These are phyloP conservation scores for Syzygium malaccense DNA, from an alignment of 441 rosid genomes.

Conservation along the genomic window DNA sequence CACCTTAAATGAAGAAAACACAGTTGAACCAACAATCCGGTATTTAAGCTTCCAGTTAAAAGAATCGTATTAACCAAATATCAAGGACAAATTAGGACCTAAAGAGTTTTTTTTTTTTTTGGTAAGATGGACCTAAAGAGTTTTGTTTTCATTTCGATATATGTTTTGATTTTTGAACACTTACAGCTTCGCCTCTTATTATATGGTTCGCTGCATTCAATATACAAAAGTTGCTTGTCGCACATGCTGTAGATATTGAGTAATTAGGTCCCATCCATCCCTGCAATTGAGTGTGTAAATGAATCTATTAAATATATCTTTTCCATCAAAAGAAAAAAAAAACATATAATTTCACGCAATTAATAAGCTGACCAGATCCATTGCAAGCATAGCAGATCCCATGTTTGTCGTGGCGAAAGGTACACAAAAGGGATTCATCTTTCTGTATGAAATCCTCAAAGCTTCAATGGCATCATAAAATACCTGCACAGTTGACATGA, in stretches of 20 bases:
- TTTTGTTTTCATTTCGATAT: neutral
- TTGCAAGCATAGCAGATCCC: constrained; percentile 98
- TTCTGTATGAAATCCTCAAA: constrained; percentile 71
- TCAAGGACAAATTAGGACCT: neutral
- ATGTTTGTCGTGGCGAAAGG: constrained; percentile 96
- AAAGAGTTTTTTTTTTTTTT: neutral
- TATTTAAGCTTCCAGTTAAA: neutral
- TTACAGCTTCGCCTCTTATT: constrained; percentile 93
- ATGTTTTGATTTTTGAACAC: constrained; percentile 23
- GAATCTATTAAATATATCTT: neutral
- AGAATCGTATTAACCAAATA: neutral
- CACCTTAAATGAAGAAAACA: constrained; percentile 2
- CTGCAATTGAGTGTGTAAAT: constrained; percentile 25
- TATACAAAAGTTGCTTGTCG: constrained; percentile 93
- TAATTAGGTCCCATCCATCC: constrained; percentile 99
- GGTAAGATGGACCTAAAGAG: neutral
- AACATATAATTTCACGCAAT: constrained; percentile 3
- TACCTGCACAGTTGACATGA: constrained; percentile 39
- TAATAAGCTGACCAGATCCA: constrained; percentile 68
- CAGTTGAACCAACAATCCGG: neutral
- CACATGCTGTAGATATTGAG: constrained; percentile 95
- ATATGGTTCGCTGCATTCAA: constrained; percentile 91
- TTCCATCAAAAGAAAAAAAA: neutral
- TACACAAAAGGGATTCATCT: constrained; percentile 93
- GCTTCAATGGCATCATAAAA: constrained; percentile 92